A percentile compares a stretch with the other conserved stretches of the same genome.
These are phyloP conservation scores for Chamaenerion angustifolium DNA, from an alignment of 345 rosid species.

Conservation along the genomic window DNA sequence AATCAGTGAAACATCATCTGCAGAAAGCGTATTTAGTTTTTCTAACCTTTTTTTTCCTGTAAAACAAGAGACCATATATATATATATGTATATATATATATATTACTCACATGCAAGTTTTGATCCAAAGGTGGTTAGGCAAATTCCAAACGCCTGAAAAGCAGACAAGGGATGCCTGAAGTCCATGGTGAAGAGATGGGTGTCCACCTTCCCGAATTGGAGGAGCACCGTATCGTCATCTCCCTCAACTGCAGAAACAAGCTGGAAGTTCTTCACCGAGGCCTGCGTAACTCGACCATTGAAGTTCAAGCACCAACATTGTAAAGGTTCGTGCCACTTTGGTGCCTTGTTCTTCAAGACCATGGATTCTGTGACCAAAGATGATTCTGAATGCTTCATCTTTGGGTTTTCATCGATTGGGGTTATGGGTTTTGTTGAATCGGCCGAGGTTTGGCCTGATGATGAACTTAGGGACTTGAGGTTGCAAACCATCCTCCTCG, in stretches of 20 bases:
- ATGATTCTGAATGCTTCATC: constrained; percentile 24
- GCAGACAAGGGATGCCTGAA: background rate
- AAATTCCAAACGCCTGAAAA: constrained; percentile 2
- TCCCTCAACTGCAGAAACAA: constrained; percentile 71
- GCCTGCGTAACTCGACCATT: constrained; percentile 93
- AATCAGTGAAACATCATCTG: too few relatives aligned
- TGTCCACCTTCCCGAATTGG: constrained; percentile 23
- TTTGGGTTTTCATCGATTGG: constrained; percentile 15
- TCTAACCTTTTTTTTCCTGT: too few relatives aligned
- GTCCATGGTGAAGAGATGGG: background rate
- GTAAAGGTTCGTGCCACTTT: constrained; percentile 91
- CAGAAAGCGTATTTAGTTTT: too few relatives aligned
- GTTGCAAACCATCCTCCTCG: constrained; percentile 87
- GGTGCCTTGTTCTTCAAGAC: constrained; percentile 77
- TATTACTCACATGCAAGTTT: constrained; percentile 3
- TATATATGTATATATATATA: too few relatives aligned
- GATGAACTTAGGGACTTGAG: constrained; percentile 28
- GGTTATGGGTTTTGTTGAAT: constrained; percentile 6
- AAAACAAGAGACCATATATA: too few relatives aligned
- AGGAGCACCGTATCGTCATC: constrained; percentile 78
- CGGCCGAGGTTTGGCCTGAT: constrained; percentile 19
- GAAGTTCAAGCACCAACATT: constrained; percentile 95
- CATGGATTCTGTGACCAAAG: constrained; percentile 21
- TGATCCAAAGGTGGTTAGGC: constrained; percentile 2
- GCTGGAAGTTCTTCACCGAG: constrained; percentile 86